Conservation (phyloP, 23 red algal species). For the Pyropia haitanensis region DNA sequence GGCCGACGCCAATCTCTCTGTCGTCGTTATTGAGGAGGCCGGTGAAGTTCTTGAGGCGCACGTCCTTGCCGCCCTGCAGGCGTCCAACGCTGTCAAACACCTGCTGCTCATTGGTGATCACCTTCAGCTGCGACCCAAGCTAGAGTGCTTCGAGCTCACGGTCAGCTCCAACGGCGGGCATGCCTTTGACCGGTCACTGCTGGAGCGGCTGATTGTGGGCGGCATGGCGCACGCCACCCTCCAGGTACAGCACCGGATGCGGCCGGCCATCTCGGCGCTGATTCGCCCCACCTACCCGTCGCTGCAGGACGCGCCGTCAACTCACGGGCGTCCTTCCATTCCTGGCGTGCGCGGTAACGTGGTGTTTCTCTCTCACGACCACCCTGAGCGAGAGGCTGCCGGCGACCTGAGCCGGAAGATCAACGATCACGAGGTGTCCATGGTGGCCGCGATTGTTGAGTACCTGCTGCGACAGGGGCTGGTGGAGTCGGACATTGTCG, state of each 20-base stretch:
- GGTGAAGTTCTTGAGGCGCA: conserved; percentile 1
- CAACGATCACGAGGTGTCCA: neutral
- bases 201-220: neutral
- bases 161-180: neutral
- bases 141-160: neutral
- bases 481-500: neutral
- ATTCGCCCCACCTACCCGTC: neutral
- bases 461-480: neutral
- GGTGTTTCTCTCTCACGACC: neutral
- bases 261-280: neutral
- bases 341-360: neutral
- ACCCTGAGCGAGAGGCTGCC: neutral
- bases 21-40: neutral
- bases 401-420: neutral
- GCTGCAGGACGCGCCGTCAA: neutral
- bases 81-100: neutral
- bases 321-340: neutral
- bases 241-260: conserved; percentile 4
- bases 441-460: neutral
- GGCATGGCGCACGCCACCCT: neutral
- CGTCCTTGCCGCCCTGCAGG: neutral
- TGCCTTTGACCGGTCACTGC: neutral
- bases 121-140: neutral
- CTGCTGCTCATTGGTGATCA: neutral
- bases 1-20: neutral